phyloP scores from a whole-genome alignment of 495 filamentous ascomycete genomes.

The Neurospora sp. region DNA sequence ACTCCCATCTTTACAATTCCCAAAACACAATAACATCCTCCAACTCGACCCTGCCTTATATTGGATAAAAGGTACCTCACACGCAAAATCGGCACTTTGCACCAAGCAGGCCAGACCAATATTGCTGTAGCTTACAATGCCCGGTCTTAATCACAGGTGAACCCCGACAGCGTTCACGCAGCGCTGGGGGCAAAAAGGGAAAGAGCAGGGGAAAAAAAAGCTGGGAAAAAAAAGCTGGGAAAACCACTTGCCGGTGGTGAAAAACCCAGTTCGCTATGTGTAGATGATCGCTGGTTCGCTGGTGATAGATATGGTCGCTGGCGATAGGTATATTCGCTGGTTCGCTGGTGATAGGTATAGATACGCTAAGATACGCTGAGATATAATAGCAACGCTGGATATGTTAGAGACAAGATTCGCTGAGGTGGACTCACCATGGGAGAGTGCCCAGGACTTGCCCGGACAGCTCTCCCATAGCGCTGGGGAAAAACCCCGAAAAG shows the following conservation, averaged over 20 bases:
- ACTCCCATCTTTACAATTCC: neutral
- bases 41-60: too few species aligned
- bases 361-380: neutral
- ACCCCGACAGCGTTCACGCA: neutral
- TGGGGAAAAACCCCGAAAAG: neutral
- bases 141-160: neutral
- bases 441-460: neutral
- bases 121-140: neutral
- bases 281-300: neutral
- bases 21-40: neutral
- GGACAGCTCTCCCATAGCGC: neutral
- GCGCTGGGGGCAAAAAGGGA: neutral
- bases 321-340: neutral
- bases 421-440: neutral
- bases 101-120: too few species aligned
- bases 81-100: too few species aligned
- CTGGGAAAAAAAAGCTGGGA: neutral
- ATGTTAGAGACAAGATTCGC: neutral
- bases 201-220: neutral
- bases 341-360: neutral
- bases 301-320: neutral
- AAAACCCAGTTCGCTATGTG: neutral
- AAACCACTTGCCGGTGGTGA: neutral
- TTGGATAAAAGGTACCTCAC: too few species aligned
- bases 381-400: neutral